Conservation (phyloP, 2,329 filamentous ascomycete genomes). For the Fusarium equiseti region DNA sequence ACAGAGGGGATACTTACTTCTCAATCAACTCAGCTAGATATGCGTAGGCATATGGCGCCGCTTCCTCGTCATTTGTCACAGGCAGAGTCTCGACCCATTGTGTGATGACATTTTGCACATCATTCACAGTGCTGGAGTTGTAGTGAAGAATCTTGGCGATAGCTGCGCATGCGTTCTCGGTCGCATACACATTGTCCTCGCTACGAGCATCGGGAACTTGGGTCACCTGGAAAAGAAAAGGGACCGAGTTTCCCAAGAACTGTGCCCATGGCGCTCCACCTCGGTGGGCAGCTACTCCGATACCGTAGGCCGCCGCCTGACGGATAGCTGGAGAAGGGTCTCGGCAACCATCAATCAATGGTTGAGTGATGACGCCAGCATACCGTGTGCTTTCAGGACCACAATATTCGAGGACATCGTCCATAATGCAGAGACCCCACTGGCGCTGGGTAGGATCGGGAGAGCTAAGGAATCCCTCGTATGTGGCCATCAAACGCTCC, state of each 20-base stretch:
- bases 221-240: conserved; percentile 85
- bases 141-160: conserved; percentile 97
- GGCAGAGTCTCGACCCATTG: conserved; percentile 94
- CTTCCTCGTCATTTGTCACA: conserved; percentile 95
- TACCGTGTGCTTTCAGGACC: conserved; percentile 90
- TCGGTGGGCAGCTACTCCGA: conserved; percentile 94
- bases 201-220: conserved; percentile 83
- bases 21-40: conserved; percentile 93
- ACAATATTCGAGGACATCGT: conserved; percentile 98
- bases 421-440: conserved; percentile 99
- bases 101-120: conserved; percentile 79
- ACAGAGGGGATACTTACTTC: conserved; percentile 74
- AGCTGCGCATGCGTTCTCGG: conserved; percentile 95
- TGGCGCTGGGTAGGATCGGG: conserved; percentile 90
- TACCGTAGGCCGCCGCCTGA: conserved; percentile 95
- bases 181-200: conserved; percentile 96
- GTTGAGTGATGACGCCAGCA: conserved; percentile 85
- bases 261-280: conserved; percentile 89
- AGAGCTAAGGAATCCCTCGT: conserved; percentile 85
- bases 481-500: conserved; percentile 87
- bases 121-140: conserved; percentile 81
- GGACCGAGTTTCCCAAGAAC: conserved; percentile 84
- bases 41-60: conserved; percentile 93
- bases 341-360: conserved; percentile 86
- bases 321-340: conserved; percentile 91